A percentile compares a stretch with the other conserved stretches of the same genome.
Conservation (phyloP, 164 flowering plant genomes). For the Cinnamomum micranthum region DNA sequence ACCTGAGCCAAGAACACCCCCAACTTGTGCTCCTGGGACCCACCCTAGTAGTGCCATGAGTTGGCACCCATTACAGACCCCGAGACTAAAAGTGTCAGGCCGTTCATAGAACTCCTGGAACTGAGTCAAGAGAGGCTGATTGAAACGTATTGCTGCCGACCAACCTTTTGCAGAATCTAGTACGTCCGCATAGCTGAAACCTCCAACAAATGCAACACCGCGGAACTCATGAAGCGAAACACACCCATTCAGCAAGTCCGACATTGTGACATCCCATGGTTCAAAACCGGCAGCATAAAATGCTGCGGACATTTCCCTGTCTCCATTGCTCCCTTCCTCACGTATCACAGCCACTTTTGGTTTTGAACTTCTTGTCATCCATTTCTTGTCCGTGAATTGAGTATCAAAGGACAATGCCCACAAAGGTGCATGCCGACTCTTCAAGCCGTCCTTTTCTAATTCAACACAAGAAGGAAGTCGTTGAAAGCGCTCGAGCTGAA, state of each 20-base stretch:
- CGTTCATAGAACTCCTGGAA: constrained; percentile 29
- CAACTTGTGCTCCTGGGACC: constrained; percentile 86
- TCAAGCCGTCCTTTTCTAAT: constrained; percentile 64
- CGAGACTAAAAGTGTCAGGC: constrained; percentile 66
- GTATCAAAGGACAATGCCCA: constrained; percentile 81
- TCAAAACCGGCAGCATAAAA: constrained; percentile 79
- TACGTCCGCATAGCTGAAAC: constrained; percentile 35
- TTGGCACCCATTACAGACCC: constrained; percentile 95
- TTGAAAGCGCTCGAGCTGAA: constrained; percentile 68
- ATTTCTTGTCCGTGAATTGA: constrained; percentile 53
- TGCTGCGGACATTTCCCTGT: constrained; percentile 87
- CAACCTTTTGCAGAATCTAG: constrained; percentile 76
- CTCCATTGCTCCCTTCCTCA: constrained; percentile 37
- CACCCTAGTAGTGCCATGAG: constrained; percentile 95
- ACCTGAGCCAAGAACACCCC: constrained; percentile 66
- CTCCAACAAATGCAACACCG: constrained; percentile 79
- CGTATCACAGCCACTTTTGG: constrained; percentile 77
- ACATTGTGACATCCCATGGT: constrained; percentile 33
- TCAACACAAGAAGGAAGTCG: constrained; percentile 81
- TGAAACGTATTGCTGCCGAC: constrained; percentile 84
- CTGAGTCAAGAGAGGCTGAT: constrained; percentile 51
- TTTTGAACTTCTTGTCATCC: constrained; percentile 41
- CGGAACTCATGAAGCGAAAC: constrained; percentile 53
- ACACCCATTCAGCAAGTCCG: constrained; percentile 17
- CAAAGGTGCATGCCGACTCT: constrained; percentile 59